Conservation (phyloP, 805 yeast species). For the Lipomyces spencermartinsiae region DNA sequence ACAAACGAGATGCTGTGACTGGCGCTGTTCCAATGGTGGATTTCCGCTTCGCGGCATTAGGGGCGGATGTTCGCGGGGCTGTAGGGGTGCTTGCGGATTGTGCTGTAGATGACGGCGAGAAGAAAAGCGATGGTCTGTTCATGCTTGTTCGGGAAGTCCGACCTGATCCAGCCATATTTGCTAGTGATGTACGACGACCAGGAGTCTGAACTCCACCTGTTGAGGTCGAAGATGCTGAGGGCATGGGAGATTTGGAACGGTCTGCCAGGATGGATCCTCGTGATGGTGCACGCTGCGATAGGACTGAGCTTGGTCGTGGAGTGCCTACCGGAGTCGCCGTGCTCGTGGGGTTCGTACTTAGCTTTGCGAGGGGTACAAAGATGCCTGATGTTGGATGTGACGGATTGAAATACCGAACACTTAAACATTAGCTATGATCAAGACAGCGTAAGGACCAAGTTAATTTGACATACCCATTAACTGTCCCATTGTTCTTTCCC, state of each 20-base stretch:
- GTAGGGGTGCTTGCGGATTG: background rate
- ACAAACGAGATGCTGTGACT: background rate
- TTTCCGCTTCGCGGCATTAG: slow-evolving; percentile 7
- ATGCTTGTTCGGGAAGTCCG: slow-evolving; percentile 22
- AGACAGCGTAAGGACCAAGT: background rate
- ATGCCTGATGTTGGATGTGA: slow-evolving; percentile 27
- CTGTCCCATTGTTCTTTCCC: slow-evolving; percentile 89
- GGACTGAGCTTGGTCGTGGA: slow-evolving; percentile 26
- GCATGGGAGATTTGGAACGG: slow-evolving; percentile 25
- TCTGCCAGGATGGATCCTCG: slow-evolving; percentile 21
- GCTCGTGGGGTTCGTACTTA: background rate
- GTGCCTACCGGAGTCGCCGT: slow-evolving; percentile 14
- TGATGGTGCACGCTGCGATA: slow-evolving; percentile 14
- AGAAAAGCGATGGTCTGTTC: slow-evolving; percentile 15
- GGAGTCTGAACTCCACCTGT: slow-evolving; percentile 23
- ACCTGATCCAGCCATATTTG: slow-evolving; percentile 19
- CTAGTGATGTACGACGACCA: slow-evolving; percentile 30
- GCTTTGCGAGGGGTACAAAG: slow-evolving; percentile 24
- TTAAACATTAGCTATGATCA: background rate
- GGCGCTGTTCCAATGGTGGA: slow-evolving; percentile 2
- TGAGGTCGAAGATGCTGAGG: slow-evolving; percentile 1
- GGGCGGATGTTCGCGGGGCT: slow-evolving; percentile 15
- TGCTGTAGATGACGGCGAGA: slow-evolving; percentile 9
- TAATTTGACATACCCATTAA: slow-evolving; percentile 57
- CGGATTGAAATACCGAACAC: slow-evolving; percentile 32